Evolutionary conservation across 2,329 filamentous ascomycete species (phyloP).

Genomic region (Akanthomyces dipterigenus): DNA sequence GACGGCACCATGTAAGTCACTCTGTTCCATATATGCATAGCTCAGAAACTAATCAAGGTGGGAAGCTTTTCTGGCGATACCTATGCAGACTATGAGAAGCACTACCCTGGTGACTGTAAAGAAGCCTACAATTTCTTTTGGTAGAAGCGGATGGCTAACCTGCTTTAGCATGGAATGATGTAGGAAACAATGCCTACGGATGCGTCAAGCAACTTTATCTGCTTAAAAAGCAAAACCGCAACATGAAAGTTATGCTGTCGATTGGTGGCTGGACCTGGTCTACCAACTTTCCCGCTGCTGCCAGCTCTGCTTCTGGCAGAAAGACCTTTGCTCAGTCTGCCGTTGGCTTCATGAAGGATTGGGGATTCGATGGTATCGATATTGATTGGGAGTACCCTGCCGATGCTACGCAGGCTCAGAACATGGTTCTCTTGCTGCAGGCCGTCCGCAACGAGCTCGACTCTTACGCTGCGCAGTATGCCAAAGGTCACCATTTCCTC

Average conservation of each 20-base stretch:
- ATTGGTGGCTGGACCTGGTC: slow-evolving; percentile 87
- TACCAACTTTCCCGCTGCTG: slow-evolving; percentile 62
- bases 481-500: slow-evolving; percentile 43
- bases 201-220: slow-evolving; percentile 73
- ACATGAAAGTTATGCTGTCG: slow-evolving; percentile 69
- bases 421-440: slow-evolving; percentile 39
- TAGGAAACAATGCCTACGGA: slow-evolving; percentile 69
- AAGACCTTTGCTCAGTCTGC: slow-evolving; percentile 62
- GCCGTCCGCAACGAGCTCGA: slow-evolving; percentile 42
- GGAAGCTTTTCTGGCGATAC: slow-evolving; percentile 55
- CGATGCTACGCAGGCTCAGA: slow-evolving; percentile 32
- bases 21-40: no score
- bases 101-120: slow-evolving; percentile 60
- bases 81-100: slow-evolving; percentile 66
- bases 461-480: slow-evolving; percentile 37
- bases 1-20: slow-evolving; percentile 62
- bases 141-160: slow-evolving; percentile 13
- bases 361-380: slow-evolving; percentile 53
- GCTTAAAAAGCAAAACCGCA: slow-evolving; percentile 69
- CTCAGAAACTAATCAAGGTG: no score
- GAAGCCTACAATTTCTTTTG: not conserved
- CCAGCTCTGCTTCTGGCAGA: slow-evolving; percentile 55
- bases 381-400: slow-evolving; percentile 34
- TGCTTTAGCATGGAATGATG: slow-evolving; percentile 48
- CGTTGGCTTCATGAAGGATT: slow-evolving; percentile 64